Evolutionary conservation across 805 yeast species (phyloP).

Genomic region (Myxozyma neotropica): DNA sequence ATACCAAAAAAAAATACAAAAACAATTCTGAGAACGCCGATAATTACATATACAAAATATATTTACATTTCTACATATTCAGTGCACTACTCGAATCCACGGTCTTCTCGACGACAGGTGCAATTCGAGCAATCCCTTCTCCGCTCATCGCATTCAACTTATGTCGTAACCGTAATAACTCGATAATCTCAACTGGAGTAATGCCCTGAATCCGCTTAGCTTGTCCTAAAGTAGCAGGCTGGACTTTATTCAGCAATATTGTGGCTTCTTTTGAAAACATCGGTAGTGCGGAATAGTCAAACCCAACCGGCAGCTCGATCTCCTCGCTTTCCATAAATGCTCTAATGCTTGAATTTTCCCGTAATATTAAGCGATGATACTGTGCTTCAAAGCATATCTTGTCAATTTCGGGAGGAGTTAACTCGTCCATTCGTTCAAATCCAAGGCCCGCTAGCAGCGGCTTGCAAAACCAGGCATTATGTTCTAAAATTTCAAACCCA

Average conservation of each 20-base stretch:
- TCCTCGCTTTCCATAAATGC: conserved; percentile 86
- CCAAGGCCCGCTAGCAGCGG: conserved; percentile 41
- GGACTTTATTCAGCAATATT: conserved; percentile 63
- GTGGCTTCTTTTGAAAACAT: conserved; percentile 42
- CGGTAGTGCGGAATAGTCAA: conserved; percentile 60
- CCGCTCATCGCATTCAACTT: background rate
- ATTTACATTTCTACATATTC: background rate
- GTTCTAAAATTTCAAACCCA: conserved; percentile 74
- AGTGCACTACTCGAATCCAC: background rate
- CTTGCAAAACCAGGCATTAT: conserved; percentile 46
- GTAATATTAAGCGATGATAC: conserved; percentile 75
- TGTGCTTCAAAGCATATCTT: conserved; percentile 77
- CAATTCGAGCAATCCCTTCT: no score
- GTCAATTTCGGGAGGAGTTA: conserved; percentile 53
- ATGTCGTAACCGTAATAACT: conserved; percentile 50
- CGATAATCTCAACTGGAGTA: conserved; percentile 89
- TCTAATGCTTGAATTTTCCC: conserved; percentile 68
- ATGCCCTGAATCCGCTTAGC: conserved; percentile 94
- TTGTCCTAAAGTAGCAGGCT: conserved; percentile 91
- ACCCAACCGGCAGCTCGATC: conserved; percentile 66
- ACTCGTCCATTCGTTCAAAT: conserved; percentile 45
- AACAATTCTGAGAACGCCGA: no score
- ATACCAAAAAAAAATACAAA: no score
- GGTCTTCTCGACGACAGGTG: no score
- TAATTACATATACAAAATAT: no score